Percentiles rank a stretch among this genome's conserved stretches.
Conservation (phyloP, 2,329 filamentous ascomycete species). For the Sporothrix protearum region DNA sequence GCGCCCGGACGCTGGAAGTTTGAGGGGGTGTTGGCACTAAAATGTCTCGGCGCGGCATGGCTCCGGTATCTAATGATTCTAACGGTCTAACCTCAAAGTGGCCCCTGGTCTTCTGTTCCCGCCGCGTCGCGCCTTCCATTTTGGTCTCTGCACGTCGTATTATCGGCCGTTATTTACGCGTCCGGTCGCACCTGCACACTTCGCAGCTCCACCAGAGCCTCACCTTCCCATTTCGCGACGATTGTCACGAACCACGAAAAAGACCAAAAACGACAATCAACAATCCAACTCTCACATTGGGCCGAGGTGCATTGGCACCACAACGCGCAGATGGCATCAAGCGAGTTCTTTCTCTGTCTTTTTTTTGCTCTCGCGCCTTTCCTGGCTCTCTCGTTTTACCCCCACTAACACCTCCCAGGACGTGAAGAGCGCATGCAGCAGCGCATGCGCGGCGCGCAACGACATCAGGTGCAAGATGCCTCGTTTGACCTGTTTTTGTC, state of each 20-base stretch:
- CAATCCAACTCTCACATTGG: neutral
- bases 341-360: slow-evolving; percentile 32
- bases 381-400: neutral
- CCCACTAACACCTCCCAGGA: slow-evolving; percentile 35
- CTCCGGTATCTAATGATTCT: no score
- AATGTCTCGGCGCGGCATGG: slow-evolving; percentile 17
- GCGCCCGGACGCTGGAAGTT: neutral
- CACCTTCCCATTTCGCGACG: neutral
- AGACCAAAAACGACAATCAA: neutral
- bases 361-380: no score
- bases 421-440: slow-evolving; percentile 62
- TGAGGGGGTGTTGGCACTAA: neutral
- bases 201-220: neutral
- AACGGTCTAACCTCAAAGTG: neutral
- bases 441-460: slow-evolving; percentile 61
- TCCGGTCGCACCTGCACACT: neutral
- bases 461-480: slow-evolving; percentile 57
- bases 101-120: neutral
- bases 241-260: neutral
- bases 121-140: slow-evolving; percentile 14
- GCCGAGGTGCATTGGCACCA: slow-evolving; percentile 14
- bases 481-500: slow-evolving; percentile 54
- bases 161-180: slow-evolving; percentile 8
- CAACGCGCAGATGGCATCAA: slow-evolving; percentile 35
- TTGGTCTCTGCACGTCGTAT: neutral